Evolutionary conservation across 306 rosid species (phyloP).

Genomic region (Hippophae rhamnoides): DNA sequence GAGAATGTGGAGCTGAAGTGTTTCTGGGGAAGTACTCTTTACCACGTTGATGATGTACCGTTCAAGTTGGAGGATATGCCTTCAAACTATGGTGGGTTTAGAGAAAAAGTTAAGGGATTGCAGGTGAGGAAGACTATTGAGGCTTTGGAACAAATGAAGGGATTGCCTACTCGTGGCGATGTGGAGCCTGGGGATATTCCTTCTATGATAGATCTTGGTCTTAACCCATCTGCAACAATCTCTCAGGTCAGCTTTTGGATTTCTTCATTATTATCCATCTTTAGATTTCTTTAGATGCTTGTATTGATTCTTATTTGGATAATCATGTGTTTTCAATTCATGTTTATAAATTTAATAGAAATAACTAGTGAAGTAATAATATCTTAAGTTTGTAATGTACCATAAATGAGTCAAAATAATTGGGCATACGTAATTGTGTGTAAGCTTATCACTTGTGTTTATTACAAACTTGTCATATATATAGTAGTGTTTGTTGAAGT

Average conservation of each 20-base stretch:
- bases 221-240: conserved; percentile 58
- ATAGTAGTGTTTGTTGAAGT: too few species aligned
- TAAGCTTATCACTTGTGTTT: too few species aligned
- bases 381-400: too few species aligned
- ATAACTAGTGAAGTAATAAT: too few species aligned
- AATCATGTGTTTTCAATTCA: too few species aligned
- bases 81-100: conserved; percentile 66
- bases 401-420: too few species aligned
- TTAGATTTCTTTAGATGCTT: too few species aligned
- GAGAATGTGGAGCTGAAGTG: conserved; percentile 82
- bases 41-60: conserved; percentile 82
- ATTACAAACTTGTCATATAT: too few species aligned
- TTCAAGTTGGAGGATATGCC: conserved; percentile 85
- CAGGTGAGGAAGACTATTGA: conserved; percentile 75
- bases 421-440: too few species aligned
- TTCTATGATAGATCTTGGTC: conserved; percentile 66
- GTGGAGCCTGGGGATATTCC: conserved; percentile 90
- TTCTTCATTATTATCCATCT: neutral
- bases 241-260: conserved; percentile 41
- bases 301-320: too few species aligned
- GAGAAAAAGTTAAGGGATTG: conserved; percentile 62
- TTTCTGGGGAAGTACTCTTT: conserved; percentile 93
- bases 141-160: conserved; percentile 84
- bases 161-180: conserved; percentile 75
- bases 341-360: too few species aligned